Conservation (phyloP, 495 filamentous ascomycete genomes). For the Hypoxylon intermedium region DNA sequence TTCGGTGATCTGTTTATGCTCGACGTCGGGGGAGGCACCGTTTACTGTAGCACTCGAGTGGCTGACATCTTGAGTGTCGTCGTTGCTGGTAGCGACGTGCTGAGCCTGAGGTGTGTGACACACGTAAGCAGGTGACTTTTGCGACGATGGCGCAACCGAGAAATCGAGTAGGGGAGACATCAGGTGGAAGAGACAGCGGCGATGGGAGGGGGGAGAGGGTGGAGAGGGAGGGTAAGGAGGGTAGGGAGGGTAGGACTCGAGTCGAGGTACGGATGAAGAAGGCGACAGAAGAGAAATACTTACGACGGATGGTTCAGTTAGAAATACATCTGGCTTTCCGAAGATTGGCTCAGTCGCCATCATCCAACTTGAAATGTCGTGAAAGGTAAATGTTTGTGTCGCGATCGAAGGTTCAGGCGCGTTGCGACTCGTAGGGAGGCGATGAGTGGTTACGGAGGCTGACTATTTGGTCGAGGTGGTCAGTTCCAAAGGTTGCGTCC, state of each 20-base stretch:
- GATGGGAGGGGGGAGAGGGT: not conserved
- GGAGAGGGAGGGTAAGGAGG: not conserved
- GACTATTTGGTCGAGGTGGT: constrained; percentile 28
- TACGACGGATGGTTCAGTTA: constrained; percentile 56
- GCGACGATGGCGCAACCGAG: constrained; percentile 11
- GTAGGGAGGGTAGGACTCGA: not conserved
- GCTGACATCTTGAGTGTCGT: constrained; percentile 54
- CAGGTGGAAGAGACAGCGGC: not conserved
- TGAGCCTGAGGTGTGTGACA: constrained; percentile 34
- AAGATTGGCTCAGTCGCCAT: constrained; percentile 65
- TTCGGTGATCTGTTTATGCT: constrained; percentile 60
- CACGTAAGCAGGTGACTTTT: constrained; percentile 27
- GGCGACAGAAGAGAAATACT: constrained; percentile 32
- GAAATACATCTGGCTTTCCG: constrained; percentile 58
- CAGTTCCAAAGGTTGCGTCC: constrained; percentile 27
- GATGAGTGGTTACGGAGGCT: constrained; percentile 21
- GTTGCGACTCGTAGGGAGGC: constrained; percentile 16
- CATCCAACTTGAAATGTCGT: constrained; percentile 47
- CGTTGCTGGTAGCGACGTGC: constrained; percentile 29
- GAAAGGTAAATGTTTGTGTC: constrained; percentile 32
- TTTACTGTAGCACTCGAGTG: constrained; percentile 50
- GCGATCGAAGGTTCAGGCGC: constrained; percentile 30
- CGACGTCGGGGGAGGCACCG: constrained; percentile 54
- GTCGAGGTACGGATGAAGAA: not conserved
- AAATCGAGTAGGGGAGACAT: constrained; percentile 5